Percentiles rank a stretch among this genome's conserved stretches.
phyloP scores from a whole-genome alignment of 2,329 filamentous ascomycete species.

The Alternaria burnsii region DNA sequence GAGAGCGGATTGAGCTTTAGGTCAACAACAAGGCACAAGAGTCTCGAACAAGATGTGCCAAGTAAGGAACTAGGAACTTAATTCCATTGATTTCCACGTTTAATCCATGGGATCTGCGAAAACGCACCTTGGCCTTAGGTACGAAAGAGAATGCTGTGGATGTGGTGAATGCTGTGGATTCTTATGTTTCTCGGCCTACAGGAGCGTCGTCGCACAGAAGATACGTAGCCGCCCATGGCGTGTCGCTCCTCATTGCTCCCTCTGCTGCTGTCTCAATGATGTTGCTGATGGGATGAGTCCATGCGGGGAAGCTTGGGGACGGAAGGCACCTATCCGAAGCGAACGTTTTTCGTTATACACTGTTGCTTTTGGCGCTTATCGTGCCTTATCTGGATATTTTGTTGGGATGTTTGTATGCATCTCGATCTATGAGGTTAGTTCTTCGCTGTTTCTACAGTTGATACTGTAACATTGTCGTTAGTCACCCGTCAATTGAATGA shows the following conservation, averaged over 20 bases:
- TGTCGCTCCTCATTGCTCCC: not conserved
- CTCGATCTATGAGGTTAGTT: not conserved
- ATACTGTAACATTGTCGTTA: not conserved
- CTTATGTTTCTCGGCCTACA: not conserved
- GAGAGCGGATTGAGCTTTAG: not conserved
- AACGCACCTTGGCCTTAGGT: not conserved
- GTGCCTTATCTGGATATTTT: not conserved
- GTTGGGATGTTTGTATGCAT: not conserved
- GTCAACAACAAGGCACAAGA: constrained; percentile 1
- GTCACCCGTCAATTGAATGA: not conserved
- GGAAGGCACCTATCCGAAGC: not conserved
- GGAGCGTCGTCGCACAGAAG: not conserved
- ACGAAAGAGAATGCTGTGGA: not conserved
- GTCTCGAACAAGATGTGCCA: constrained; percentile 1
- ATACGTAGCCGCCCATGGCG: not conserved
- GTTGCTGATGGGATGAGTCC: not conserved
- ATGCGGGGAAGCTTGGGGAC: not conserved
- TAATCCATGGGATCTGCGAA: constrained; percentile 4
- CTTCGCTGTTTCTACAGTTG: not conserved
- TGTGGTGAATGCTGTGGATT: not conserved
- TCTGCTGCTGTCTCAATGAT: not conserved
- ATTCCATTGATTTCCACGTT: not conserved
- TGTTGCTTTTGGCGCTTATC: constrained; percentile 1
- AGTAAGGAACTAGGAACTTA: not conserved
- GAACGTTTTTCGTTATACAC: constrained; percentile 5